Percentiles rank a stretch among this genome's conserved stretches.
Conservation (phyloP, 768 basidiomycete species). For the Calocera cornea region DNA sequence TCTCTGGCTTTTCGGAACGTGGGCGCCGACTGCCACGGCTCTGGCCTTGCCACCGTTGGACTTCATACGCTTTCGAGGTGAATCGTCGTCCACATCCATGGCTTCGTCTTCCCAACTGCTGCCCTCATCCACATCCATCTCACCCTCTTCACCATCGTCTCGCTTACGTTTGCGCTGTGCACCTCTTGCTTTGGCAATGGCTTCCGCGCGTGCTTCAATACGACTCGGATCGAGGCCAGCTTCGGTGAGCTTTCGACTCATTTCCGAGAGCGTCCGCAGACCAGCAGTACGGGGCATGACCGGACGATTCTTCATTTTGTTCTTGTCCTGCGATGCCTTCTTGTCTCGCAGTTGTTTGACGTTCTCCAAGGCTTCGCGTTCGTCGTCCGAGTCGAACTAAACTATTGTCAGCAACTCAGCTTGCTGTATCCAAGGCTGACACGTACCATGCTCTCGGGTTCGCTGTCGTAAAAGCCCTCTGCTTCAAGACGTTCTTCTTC, state of each 20-base stretch:
- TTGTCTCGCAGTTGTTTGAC: constrained; percentile 47
- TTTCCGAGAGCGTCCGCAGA: constrained; percentile 52
- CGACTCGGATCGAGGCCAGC: constrained; percentile 80
- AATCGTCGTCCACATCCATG: constrained; percentile 31
- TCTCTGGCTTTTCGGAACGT: constrained; percentile 57
- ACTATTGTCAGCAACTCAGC: neutral
- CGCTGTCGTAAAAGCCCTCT: constrained; percentile 89
- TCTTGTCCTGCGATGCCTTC: constrained; percentile 67
- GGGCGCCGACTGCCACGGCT: constrained; percentile 33
- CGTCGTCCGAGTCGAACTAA: constrained; percentile 53
- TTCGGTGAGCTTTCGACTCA: constrained; percentile 67
- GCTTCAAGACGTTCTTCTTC: constrained; percentile 90
- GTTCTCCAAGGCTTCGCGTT: constrained; percentile 58
- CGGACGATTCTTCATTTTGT: constrained; percentile 76
- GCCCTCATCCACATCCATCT: constrained; percentile 43
- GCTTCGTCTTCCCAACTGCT: constrained; percentile 25
- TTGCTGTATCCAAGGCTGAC: neutral
- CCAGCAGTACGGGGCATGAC: constrained; percentile 54
- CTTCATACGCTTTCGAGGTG: constrained; percentile 49
- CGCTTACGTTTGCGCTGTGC: constrained; percentile 54
- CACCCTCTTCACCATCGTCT: constrained; percentile 37
- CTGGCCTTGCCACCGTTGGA: constrained; percentile 36
- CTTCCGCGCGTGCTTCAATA: constrained; percentile 76
- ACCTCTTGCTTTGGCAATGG: constrained; percentile 57
- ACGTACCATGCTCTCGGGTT: constrained; percentile 62